Evolutionary conservation across 768 basidiomycete species (phyloP).

Genomic region (Phlebiopsis gigantea): DNA sequence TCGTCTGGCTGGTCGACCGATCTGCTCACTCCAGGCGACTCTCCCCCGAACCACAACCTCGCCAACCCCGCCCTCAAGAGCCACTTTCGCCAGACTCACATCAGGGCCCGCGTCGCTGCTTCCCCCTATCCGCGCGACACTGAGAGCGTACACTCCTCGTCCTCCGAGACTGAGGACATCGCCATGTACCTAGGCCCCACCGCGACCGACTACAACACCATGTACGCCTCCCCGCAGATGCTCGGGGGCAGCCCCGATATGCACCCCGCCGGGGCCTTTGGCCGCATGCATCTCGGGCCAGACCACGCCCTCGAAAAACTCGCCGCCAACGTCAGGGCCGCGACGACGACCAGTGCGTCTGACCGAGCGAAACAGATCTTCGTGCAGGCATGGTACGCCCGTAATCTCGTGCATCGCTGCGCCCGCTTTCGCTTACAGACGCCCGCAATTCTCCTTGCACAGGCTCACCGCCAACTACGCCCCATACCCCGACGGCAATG

Average conservation of each 20-base stretch:
- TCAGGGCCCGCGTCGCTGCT: conserved; percentile 73
- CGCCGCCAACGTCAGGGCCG: conserved; percentile 80
- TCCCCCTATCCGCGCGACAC: conserved; percentile 81
- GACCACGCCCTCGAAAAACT: conserved; percentile 83
- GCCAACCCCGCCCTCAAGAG: conserved; percentile 73
- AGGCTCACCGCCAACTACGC: conserved; percentile 90
- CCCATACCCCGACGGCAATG: conserved; percentile 88
- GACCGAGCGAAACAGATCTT: conserved; percentile 91
- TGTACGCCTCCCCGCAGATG: conserved; percentile 45
- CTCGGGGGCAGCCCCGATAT: conserved; percentile 37
- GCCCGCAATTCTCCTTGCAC: conserved; percentile 4
- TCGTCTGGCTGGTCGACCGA: conserved; percentile 36
- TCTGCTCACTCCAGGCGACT: conserved; percentile 48
- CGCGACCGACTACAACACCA: conserved; percentile 55
- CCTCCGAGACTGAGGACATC: conserved; percentile 85
- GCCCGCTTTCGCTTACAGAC: conserved; percentile 12
- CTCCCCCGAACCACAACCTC: conserved; percentile 72
- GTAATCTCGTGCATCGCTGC: conserved; percentile 15
- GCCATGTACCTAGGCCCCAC: conserved; percentile 63
- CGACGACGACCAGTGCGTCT: conserved; percentile 87
- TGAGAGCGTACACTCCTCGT: conserved; percentile 83
- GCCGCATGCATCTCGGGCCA: conserved; percentile 67
- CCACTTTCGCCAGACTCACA: conserved; percentile 69
- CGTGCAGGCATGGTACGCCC: conserved; percentile 83
- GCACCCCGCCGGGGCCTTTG: conserved; percentile 69